Conservation (phyloP, 2,329 filamentous ascomycete genomes). For the Ophiostoma populinum region DNA sequence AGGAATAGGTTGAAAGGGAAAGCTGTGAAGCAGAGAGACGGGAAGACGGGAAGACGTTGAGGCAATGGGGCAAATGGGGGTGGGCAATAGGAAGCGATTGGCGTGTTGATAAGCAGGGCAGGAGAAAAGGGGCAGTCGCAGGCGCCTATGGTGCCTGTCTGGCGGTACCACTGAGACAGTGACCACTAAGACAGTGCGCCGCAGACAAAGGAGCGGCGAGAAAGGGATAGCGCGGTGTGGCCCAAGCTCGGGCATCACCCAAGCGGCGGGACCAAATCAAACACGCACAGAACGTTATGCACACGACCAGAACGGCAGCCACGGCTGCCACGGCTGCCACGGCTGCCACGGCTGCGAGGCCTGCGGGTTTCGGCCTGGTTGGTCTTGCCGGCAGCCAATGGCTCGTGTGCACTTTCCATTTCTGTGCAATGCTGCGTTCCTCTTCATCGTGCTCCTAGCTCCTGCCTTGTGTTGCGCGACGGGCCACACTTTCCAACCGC, state of each 20-base stretch:
- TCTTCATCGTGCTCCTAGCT: not conserved
- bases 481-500: not conserved
- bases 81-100: conserved; percentile 5
- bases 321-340: too few relatives aligned
- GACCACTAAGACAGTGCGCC: too few relatives aligned
- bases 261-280: too few relatives aligned
- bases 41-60: not conserved
- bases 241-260: conserved; percentile 6
- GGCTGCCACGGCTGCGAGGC: too few relatives aligned
- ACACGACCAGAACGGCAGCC: too few relatives aligned
- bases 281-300: too few relatives aligned
- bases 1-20: not conserved
- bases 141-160: too few relatives aligned
- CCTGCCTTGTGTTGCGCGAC: not conserved
- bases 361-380: not conserved
- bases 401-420: not conserved
- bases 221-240: conserved; percentile 6
- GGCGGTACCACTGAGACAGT: too few relatives aligned
- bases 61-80: too few relatives aligned
- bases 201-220: conserved; percentile 6
- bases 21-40: not conserved
- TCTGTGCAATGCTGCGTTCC: too few relatives aligned
- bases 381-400: not conserved
- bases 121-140: too few relatives aligned
- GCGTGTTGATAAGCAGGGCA: too few relatives aligned